Evolutionary conservation across 1,284 basidiomycete species (phyloP), one percentile per base, ranked within the genome.

Genomic region (Apiotrichum mycotoxinovorans): DNA sequence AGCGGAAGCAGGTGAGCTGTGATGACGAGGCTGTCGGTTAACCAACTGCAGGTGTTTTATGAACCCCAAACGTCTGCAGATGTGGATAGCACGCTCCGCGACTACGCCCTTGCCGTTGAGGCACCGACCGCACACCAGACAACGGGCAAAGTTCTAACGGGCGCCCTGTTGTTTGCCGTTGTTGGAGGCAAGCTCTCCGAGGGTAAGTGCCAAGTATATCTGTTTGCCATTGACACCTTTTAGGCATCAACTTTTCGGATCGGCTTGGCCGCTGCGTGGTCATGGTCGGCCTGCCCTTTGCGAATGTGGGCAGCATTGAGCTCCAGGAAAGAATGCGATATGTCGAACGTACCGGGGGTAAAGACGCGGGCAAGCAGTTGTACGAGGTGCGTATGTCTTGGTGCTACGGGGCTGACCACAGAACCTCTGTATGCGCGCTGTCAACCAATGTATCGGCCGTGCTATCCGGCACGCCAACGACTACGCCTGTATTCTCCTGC

Each of bases 141-240:
- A 0, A n/a, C n/a, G n/a, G 58, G 58, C 0, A 35, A 43, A 17
- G 27, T 5, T 7, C 30, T 57, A 0, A 59, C 61, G 2, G 61
- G 61, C 1, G 54, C 61, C 22, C 54, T 62, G 15, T 33, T 51
- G 8, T 86, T 98, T 58, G 95, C 95, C 1, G 95, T 98, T 2
- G 88, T 98, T 23, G 94, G 95, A 11, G 95, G 93, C 22, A 98
- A 98, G 74, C 82, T 98, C 15, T 96, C 92, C 0, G 95, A 98
- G 77, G 95, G 76, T 73, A n/a, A 43, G 66, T 52, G 4, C 7
- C 27, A 25, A 18, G 8, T 1, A n/a, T 33, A 1, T 17, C 1
- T 30, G 3, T 4, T 42, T 2, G 4, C 4, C 20, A 23, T 50
- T 54, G 33, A 59, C 45, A 17, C 25, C 15, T 7, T 33, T 1